A percentile compares a stretch with the other conserved stretches of the same genome.
phyloP scores from a whole-genome alignment of 2,329 filamentous ascomycete genomes.

The Curvularia sp. region DNA sequence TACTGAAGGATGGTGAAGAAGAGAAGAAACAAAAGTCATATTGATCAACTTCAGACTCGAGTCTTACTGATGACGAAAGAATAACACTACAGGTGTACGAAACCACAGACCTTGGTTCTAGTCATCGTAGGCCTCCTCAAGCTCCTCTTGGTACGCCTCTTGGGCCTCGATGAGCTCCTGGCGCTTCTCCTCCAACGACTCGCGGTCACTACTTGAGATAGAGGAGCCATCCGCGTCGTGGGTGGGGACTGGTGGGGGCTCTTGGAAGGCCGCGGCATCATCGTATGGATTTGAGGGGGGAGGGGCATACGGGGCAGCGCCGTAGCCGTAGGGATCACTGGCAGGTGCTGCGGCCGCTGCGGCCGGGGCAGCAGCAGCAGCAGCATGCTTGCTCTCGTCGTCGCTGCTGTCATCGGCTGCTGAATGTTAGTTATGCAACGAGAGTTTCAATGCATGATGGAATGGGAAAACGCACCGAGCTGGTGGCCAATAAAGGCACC shows the following conservation, averaged over 20 bases:
- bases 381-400: conserved; percentile 39
- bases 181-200: conserved; percentile 59
- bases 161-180: conserved; percentile 62
- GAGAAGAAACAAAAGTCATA: neutral
- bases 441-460: neutral
- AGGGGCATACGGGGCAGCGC: conserved; percentile 24
- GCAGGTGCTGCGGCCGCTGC: conserved; percentile 26
- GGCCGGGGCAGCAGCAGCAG: conserved; percentile 20
- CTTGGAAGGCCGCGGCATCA: conserved; percentile 25
- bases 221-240: conserved; percentile 54
- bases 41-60: neutral
- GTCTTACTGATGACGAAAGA: neutral
- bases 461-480: conserved; percentile 55
- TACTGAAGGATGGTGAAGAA: too few species aligned
- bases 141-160: conserved; percentile 59
- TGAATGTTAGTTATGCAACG: conserved; percentile 15
- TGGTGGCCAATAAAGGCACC: conserved; percentile 65
- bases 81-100: neutral
- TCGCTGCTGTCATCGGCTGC: conserved; percentile 35
- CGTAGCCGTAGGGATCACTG: conserved; percentile 21
- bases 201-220: conserved; percentile 48
- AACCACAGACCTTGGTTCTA: conserved; percentile 3
- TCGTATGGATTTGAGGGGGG: conserved; percentile 27
- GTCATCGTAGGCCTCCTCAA: conserved; percentile 44
- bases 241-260: conserved; percentile 48